Base-by-base conservation (phyloP, 1,139 yeast genomes). In the Magnusiomyces paraingens region DNA sequence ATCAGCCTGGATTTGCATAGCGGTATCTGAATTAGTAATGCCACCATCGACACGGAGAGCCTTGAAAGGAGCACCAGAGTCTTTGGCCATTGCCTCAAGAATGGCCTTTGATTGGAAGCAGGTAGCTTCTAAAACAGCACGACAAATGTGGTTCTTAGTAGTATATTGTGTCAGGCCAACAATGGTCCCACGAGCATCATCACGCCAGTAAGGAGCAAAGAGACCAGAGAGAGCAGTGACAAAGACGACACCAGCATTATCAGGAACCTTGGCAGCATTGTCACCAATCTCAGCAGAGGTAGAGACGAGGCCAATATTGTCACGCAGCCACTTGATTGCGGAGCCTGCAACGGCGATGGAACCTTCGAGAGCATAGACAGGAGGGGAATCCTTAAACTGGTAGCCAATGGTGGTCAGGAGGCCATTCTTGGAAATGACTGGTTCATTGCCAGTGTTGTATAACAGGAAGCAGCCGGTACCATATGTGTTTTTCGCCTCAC, bases 331-430 rank as follows among this genome's bases (percentile, higher is more conserved):
- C 72, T 89, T 95, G 63, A 91, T 89, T 64, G 87, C 89, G 15
- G 95, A 83, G 42, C 98, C 98, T 11, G 97, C 97, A 54, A 90
- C 98, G 1, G 97, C 95, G 65, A 91, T 87, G 20, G 97, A 89
- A 17, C 96, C 98, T 72, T 91, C 98, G 55, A 91, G 74, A 8
- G 97, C 97, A 71, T 82, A 91, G 64, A 86, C 89, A 2, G 97
- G 96, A 59, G 77, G 71, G 52, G 79, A 75, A 53, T 77, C 77
- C 44, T 95, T 94, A 72, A 90, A 86, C 86, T 95, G 88, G 74
- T 79, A 91, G 1, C 94, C 96, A 55, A 90, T 79, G 1, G 97
- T 91, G 45, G 97, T 89, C 62, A 91, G 77, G 11, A 95, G 83
- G 50, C 97, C 97, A 66, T 86, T 83, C 45, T 80, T 76, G 44